These are phyloP conservation scores for Exophiala viscosa DNA, from an alignment of 2,329 filamentous ascomycete genomes.

Conservation along the genomic window DNA sequence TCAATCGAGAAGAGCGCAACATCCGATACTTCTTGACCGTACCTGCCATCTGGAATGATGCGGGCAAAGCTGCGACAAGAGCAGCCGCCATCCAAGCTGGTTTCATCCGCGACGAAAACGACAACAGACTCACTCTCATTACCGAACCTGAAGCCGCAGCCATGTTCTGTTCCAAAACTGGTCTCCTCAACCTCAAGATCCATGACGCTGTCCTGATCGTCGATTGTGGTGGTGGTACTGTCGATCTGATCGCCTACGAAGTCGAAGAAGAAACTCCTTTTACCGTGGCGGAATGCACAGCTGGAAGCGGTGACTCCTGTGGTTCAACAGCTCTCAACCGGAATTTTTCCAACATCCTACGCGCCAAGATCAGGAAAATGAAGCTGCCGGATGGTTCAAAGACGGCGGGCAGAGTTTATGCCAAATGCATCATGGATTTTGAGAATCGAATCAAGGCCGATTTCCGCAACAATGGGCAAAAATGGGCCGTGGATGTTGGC, in stretches of 20 bases:
- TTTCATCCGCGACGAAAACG: conserved; percentile 94
- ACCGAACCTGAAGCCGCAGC: conserved; percentile 96
- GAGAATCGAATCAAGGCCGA: conserved; percentile 99
- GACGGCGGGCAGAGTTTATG: conserved; percentile 96
- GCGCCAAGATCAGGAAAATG: conserved; percentile 98
- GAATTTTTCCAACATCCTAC: conserved; percentile 96
- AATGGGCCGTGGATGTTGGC: conserved; percentile 97
- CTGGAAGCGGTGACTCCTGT: conserved; percentile 94
- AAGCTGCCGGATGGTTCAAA: conserved; percentile 95
- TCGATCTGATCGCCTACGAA: conserved; percentile 98
- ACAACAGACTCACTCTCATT: conserved; percentile 89
- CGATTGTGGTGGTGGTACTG: conserved; percentile 95
- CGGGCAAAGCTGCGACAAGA: conserved; percentile 92
- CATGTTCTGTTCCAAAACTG: conserved; percentile 96
- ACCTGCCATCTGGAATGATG: conserved; percentile 99
- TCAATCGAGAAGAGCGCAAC: conserved; percentile 95
- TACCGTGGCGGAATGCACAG: conserved; percentile 94
- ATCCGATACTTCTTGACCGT: conserved; percentile 97
- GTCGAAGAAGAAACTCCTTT: conserved; percentile 97
- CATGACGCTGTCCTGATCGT: conserved; percentile 98
- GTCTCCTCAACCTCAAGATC: conserved; percentile 92
- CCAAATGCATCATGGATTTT: conserved; percentile 99
- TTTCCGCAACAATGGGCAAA: conserved; percentile 98
- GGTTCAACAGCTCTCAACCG: conserved; percentile 97
- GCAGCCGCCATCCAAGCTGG: conserved; percentile 95